Evolutionary conservation across 495 filamentous ascomycete genomes (phyloP).

Genomic region (Neurospora sp.): DNA sequence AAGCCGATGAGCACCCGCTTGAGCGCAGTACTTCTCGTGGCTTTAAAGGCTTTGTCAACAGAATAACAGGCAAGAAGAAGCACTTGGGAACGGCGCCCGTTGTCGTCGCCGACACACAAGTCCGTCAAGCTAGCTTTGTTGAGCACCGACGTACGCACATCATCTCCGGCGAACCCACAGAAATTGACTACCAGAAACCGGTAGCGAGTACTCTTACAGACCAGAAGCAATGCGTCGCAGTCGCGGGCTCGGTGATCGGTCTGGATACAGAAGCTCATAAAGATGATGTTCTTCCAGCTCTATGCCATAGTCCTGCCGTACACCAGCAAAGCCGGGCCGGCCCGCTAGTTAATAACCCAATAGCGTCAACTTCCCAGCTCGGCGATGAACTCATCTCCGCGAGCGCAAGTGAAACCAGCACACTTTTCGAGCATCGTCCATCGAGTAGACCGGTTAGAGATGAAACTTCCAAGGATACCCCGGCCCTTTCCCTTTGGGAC

Average conservation of each 20-base stretch:
- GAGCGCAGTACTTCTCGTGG: background rate
- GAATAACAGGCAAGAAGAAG: background rate
- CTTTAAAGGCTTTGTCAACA: background rate
- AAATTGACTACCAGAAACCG: background rate
- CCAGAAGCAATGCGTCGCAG: background rate
- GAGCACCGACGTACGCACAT: background rate
- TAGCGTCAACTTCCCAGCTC: background rate
- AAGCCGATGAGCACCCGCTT: background rate
- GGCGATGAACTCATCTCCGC: background rate
- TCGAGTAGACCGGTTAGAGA: background rate
- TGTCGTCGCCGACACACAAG: background rate
- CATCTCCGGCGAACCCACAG: background rate
- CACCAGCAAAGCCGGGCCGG: background rate
- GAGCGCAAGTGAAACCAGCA: background rate
- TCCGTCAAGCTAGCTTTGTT: background rate
- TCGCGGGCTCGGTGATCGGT: background rate
- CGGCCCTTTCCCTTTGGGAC: conserved; percentile 12
- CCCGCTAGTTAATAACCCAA: background rate
- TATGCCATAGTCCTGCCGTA: background rate
- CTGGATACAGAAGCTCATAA: background rate
- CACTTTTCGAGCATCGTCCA: background rate
- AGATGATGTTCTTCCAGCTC: background rate
- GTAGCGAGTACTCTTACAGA: background rate
- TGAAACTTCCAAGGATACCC: background rate
- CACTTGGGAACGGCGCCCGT: background rate